Base-by-base conservation (phyloP, 257 asterid genomes). In the Capsicum baccatum region DNA sequence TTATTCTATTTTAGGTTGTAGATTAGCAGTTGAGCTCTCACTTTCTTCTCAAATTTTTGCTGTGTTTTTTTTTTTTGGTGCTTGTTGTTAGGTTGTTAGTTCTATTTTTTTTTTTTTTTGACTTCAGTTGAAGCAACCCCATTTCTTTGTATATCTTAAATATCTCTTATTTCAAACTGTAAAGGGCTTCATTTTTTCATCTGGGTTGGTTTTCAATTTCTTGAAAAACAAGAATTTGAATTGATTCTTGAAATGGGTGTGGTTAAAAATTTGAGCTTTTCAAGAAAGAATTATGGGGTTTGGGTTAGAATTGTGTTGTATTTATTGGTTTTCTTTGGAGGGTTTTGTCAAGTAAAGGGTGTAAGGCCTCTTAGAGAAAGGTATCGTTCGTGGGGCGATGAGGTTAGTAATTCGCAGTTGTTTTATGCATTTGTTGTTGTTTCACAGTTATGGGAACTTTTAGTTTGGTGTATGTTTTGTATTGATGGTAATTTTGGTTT, bases 371-470 rank as follows among this genome's bases (percentile, higher is more conserved):
- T 97, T 59, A 91, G 97, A 89, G 96, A 97, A 90, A 89, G 92
- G 88, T 84, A 89, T 74, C 92, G 90, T 83, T 89, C 98, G 7
- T 97, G 98, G 99, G 95, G 98, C 54, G 99, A 97, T 85, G 98
- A 97, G 98, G 99, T 95, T 86, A 86, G 94, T 33, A 54, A 54
- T 44, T 78, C 8, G 50, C 15, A 4, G 12, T 54, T 14, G 64
- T 63, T 83, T 64, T 59, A 56, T n/a, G n/a, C 68, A 19, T 82
- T 63, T 62, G 4, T 63, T 62, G 4, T 63, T 52, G 12, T 81
- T 47, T 47, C 52, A 42, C 9, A 80, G 16, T 14, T 78, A 62
- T 67, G 79, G 7, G 55, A 2, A 15, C 21, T 79, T 79, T 74
- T 56, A 15, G 21, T 81, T 82, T 84, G 57, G 60, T 59, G 50